phyloP scores from a whole-genome alignment of 2,329 filamentous ascomycete genomes.

The Thermoascus crustaceus region DNA sequence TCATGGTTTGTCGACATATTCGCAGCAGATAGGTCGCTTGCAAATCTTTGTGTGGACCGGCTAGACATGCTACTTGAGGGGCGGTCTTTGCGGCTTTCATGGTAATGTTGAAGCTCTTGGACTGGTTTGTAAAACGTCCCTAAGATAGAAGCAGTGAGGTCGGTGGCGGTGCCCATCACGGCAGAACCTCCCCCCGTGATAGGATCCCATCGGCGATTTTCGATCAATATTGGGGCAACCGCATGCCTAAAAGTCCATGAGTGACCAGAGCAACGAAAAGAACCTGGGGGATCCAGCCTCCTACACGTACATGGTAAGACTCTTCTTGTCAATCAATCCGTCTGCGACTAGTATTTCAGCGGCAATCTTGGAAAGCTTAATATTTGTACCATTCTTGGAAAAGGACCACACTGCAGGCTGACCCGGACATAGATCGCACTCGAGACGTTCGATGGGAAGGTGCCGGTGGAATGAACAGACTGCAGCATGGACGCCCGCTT shows the following conservation, averaged over 20 bases:
- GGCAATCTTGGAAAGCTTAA: not conserved
- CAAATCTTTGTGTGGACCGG: too few species aligned
- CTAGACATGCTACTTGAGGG: too few species aligned
- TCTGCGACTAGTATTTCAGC: not conserved
- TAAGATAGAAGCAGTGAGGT: not conserved
- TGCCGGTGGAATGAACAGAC: slow-evolving; percentile 39
- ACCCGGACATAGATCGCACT: slow-evolving; percentile 17
- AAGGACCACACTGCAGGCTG: slow-evolving; percentile 23
- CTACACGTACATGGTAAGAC: not conserved
- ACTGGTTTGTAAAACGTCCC: not conserved
- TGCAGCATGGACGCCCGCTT: slow-evolving; percentile 35
- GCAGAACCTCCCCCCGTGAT: not conserved
- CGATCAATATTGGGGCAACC: not conserved
- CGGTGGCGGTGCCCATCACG: not conserved
- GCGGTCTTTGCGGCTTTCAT: not conserved
- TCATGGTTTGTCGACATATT: too few species aligned
- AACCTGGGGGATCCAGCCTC: not conserved
- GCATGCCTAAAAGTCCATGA: not conserved
- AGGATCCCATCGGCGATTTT: not conserved
- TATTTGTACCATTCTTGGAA: not conserved
- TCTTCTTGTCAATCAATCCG: not conserved
- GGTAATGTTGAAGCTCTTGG: not conserved
- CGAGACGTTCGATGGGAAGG: slow-evolving; percentile 17
- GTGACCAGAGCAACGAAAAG: not conserved
- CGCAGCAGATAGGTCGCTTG: too few species aligned